phyloP scores from a whole-genome alignment of 345 rosid genomes.

The Punica granatum region DNA sequence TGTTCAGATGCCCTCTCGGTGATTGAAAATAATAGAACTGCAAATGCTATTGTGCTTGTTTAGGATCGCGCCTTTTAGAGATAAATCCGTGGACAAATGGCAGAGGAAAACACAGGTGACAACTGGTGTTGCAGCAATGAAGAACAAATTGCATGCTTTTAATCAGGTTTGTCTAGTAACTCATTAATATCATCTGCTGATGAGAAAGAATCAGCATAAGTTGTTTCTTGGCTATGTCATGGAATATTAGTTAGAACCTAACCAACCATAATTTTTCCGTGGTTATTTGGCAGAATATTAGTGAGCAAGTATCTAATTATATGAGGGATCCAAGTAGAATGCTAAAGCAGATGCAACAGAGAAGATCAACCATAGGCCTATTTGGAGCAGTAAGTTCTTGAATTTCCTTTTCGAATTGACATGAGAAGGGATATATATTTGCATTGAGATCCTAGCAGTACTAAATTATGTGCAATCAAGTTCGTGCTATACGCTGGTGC shows the following conservation, averaged over 20 bases:
- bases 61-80: slow-evolving; percentile 70
- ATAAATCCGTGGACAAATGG: slow-evolving; percentile 90
- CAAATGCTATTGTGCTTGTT: slow-evolving; percentile 15
- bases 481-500: neutral
- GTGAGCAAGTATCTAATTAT: slow-evolving; percentile 78
- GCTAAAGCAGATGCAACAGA: slow-evolving; percentile 91
- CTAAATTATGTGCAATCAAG: too few species aligned
- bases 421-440: neutral
- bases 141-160: slow-evolving; percentile 78
- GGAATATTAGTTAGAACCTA: neutral
- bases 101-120: slow-evolving; percentile 87
- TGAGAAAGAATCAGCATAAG: neutral
- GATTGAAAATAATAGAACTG: neutral
- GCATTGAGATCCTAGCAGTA: neutral
- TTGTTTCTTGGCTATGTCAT: neutral
- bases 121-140: slow-evolving; percentile 87
- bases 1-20: neutral
- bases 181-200: neutral
- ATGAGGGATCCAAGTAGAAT: slow-evolving; percentile 97
- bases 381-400: slow-evolving; percentile 64
- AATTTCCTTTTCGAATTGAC: neutral
- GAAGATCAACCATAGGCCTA: slow-evolving; percentile 53
- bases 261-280: slow-evolving; percentile 9
- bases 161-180: slow-evolving; percentile 59
- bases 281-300: slow-evolving; percentile 50